Percentiles rank a stretch among this genome's conserved stretches.
Conservation (phyloP, 2,329 filamentous ascomycete genomes). For the Cadophora gregata region DNA sequence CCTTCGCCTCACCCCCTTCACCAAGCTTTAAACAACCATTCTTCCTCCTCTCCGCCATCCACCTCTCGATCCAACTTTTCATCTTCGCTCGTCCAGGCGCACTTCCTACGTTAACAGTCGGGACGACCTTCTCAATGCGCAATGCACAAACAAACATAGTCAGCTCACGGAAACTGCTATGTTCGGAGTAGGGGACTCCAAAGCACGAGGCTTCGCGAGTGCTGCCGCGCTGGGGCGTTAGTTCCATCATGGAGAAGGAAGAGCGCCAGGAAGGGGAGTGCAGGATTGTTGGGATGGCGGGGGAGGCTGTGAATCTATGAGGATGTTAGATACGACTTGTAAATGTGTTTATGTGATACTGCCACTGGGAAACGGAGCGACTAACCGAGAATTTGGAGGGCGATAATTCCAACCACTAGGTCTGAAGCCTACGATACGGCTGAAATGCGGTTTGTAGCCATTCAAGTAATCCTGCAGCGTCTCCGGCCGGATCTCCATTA, state of each 20-base stretch:
- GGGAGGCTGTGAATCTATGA: slow-evolving; percentile 59
- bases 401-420: slow-evolving; percentile 95
- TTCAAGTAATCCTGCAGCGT: slow-evolving; percentile 90
- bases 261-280: slow-evolving; percentile 71
- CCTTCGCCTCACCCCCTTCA: slow-evolving; percentile 36
- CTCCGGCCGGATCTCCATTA: slow-evolving; percentile 92
- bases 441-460: slow-evolving; percentile 80
- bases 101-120: slow-evolving; percentile 84
- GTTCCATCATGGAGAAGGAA: slow-evolving; percentile 71
- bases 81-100: slow-evolving; percentile 62
- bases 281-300: slow-evolving; percentile 67
- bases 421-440: slow-evolving; percentile 85
- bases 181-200: slow-evolving; percentile 94
- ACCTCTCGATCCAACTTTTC: slow-evolving; percentile 69
- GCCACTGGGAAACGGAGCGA: slow-evolving; percentile 23
- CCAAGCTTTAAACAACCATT: slow-evolving; percentile 55
- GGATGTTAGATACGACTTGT: background rate
- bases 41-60: slow-evolving; percentile 62
- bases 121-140: slow-evolving; percentile 86
- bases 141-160: slow-evolving; percentile 91
- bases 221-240: slow-evolving; percentile 83
- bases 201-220: slow-evolving; percentile 85
- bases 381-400: slow-evolving; percentile 65
- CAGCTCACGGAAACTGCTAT: slow-evolving; percentile 92
- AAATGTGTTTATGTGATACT: background rate